Evolutionary conservation across 2,329 filamentous ascomycete genomes (phyloP).

Genomic region (Hypoxylon sp.): DNA sequence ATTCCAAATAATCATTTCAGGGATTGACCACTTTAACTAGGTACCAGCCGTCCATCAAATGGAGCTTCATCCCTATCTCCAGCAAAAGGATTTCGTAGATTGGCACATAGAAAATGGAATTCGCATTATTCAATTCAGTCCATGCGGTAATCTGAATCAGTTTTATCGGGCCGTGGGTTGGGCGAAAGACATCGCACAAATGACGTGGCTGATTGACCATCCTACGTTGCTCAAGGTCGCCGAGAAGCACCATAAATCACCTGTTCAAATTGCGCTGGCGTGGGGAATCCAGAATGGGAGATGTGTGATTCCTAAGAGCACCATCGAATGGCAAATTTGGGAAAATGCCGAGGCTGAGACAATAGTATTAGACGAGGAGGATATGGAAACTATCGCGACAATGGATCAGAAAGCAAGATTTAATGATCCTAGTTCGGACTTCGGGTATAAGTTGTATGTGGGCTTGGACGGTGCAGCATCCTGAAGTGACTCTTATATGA

Average conservation of each 20-base stretch:
- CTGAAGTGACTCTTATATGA: background rate
- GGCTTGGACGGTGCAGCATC: conserved; percentile 31
- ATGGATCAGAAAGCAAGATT: conserved; percentile 43
- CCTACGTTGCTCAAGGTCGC: background rate
- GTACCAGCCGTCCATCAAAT: conserved; percentile 50
- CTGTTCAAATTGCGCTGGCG: conserved; percentile 55
- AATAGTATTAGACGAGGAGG: conserved; percentile 27
- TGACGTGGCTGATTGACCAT: conserved; percentile 49
- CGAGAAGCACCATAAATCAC: conserved; percentile 14
- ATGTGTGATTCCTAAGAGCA: conserved; percentile 58
- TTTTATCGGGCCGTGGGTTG: conserved; percentile 53
- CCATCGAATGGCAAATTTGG: conserved; percentile 47
- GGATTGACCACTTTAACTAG: conserved; percentile 53
- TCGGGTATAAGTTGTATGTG: conserved; percentile 46
- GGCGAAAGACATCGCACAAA: conserved; percentile 53
- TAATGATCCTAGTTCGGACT: conserved; percentile 48
- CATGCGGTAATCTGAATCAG: conserved; percentile 56
- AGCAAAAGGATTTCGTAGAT: conserved; percentile 46
- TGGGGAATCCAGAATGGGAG: conserved; percentile 56
- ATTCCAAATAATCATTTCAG: background rate
- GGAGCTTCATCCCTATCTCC: conserved; percentile 50
- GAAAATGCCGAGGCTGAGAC: conserved; percentile 39
- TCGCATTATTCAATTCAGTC: conserved; percentile 51
- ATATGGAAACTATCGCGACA: conserved; percentile 33
- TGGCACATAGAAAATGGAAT: conserved; percentile 44